Evolutionary conservation across 352 stramenopile species (phyloP).

Genomic region (Lagenidium sp.): DNA sequence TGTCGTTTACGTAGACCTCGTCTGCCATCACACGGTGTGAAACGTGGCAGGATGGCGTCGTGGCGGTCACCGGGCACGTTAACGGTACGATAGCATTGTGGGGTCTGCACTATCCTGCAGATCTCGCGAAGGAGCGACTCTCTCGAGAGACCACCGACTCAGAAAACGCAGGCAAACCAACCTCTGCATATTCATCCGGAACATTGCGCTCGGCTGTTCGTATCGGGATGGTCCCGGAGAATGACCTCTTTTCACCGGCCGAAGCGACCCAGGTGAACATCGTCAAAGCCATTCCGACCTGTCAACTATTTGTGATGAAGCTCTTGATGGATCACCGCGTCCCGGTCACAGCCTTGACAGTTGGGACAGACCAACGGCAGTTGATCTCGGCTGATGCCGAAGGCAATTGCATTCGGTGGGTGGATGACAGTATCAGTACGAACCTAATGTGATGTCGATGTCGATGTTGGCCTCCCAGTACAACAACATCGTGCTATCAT

Average conservation of each 20-base stretch:
- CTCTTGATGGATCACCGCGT: slow-evolving; percentile 57
- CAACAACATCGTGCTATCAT: too few relatives aligned
- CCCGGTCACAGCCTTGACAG: slow-evolving; percentile 43
- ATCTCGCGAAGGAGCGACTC: slow-evolving; percentile 24
- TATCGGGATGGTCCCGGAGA: slow-evolving; percentile 1
- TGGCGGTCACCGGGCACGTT: slow-evolving; percentile 52
- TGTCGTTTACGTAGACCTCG: too few relatives aligned
- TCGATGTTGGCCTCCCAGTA: too few relatives aligned
- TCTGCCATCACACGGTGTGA: slow-evolving; percentile 66
- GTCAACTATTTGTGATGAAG: slow-evolving; percentile 69
- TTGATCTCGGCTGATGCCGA: slow-evolving; percentile 56
- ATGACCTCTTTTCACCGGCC: too few relatives aligned
- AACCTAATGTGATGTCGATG: slow-evolving; percentile 53
- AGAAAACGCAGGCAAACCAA: not conserved
- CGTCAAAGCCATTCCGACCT: slow-evolving; percentile 45
- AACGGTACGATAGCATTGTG: slow-evolving; percentile 71
- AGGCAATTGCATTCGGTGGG: slow-evolving; percentile 69
- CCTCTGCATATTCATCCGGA: slow-evolving; percentile 4
- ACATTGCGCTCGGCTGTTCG: slow-evolving; percentile 3
- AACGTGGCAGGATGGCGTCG: slow-evolving; percentile 58
- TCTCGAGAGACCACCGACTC: slow-evolving; percentile 1
- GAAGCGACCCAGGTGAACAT: too few relatives aligned
- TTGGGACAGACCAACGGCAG: slow-evolving; percentile 55
- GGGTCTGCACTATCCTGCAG: slow-evolving; percentile 49
- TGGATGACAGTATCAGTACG: slow-evolving; percentile 65